Evolutionary conservation across 495 filamentous ascomycete genomes (phyloP).

Genomic region (Ramalina intermedia): DNA sequence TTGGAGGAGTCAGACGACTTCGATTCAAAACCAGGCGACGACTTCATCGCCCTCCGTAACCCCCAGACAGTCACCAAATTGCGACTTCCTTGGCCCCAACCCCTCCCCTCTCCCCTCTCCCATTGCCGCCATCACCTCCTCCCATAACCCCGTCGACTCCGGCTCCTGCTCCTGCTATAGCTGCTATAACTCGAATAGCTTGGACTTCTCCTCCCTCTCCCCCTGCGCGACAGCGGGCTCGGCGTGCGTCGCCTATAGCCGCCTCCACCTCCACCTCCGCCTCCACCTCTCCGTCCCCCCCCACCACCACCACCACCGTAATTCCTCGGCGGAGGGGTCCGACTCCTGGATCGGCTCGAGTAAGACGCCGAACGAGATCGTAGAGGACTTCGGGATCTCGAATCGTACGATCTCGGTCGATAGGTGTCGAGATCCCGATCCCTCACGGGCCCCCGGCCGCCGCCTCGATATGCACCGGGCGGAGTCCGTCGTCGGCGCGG

Average conservation of each 20-base stretch:
- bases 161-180: conserved; percentile 31
- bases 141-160: conserved; percentile 25
- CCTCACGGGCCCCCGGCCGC: conserved; percentile 10
- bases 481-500: conserved; percentile 22
- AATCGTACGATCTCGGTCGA: conserved; percentile 28
- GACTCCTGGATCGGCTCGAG: conserved; percentile 16
- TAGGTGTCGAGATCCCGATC: conserved; percentile 35
- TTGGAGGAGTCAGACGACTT: too few relatives aligned
- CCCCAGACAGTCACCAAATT: too few relatives aligned
- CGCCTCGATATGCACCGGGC: conserved; percentile 25
- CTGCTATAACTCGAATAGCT: conserved; percentile 42
- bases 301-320: conserved; percentile 11
- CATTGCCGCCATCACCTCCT: conserved; percentile 16
- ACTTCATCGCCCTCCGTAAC: too few relatives aligned
- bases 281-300: too few relatives aligned
- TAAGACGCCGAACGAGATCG: conserved; percentile 17
- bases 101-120: conserved; percentile 19
- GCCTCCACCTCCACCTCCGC: not conserved
- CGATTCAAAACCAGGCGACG: too few relatives aligned
- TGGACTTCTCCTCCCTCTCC: conserved; percentile 34
- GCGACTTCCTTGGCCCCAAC: too few relatives aligned
- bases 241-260: conserved; percentile 22
- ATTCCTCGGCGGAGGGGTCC: conserved; percentile 10
- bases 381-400: conserved; percentile 28
- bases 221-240: conserved; percentile 20